Conservation (phyloP, 257 asterid genomes). For the Solanum rostratum region DNA sequence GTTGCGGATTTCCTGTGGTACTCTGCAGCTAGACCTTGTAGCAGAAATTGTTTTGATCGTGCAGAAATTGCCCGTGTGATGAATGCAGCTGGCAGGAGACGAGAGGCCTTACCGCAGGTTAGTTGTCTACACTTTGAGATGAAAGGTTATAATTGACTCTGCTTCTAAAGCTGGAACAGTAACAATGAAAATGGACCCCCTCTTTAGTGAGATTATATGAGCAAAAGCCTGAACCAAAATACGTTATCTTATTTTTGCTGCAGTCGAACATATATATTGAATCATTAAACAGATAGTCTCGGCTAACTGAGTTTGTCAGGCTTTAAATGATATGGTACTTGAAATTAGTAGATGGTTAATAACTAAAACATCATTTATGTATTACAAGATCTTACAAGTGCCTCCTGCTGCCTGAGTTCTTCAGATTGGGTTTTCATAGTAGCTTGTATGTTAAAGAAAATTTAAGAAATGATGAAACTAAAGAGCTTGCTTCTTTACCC, state of each 20-base stretch:
- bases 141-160: background rate
- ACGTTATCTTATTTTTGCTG: background rate
- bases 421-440: background rate
- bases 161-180: background rate
- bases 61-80: conserved; percentile 96
- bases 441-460: background rate
- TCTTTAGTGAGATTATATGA: no score
- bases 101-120: conserved; percentile 97
- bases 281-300: background rate
- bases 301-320: background rate
- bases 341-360: background rate
- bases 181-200: no score
- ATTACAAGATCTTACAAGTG: background rate
- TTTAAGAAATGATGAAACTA: background rate
- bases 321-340: background rate
- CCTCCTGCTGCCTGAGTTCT: background rate
- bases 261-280: background rate
- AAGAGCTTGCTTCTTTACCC: background rate
- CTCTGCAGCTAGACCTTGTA: conserved; percentile 91
- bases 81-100: conserved; percentile 93
- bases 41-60: conserved; percentile 90
- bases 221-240: no score
- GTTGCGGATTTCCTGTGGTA: conserved; percentile 97
- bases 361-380: background rate
- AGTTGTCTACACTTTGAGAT: conserved; percentile 5